phyloP scores from a whole-genome alignment of 805 yeast genomes.

The Torulaspora quercuum region DNA sequence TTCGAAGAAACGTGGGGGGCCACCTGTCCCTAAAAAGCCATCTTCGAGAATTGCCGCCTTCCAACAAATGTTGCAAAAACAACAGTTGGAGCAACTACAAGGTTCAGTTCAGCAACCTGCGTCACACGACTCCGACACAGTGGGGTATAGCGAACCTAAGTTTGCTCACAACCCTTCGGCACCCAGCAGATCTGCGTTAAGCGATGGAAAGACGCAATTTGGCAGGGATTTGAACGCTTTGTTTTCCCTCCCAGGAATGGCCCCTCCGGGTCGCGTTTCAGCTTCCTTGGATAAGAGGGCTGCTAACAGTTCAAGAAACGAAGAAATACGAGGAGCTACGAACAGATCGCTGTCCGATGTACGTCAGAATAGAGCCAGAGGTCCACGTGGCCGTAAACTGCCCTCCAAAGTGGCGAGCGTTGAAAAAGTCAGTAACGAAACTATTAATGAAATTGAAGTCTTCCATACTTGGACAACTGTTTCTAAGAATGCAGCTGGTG shows the following conservation, averaged over 20 bases:
- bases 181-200: conserved; percentile 8
- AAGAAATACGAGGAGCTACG: conserved; percentile 3
- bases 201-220: conserved; percentile 40
- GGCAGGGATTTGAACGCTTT: conserved; percentile 59
- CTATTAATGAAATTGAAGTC: conserved; percentile 21
- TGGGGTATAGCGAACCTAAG: conserved; percentile 21
- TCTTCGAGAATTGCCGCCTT: conserved; percentile 78
- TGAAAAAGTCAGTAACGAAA: conserved; percentile 27
- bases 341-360: conserved; percentile 9
- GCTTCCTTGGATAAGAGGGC: conserved; percentile 22
- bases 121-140: conserved; percentile 25
- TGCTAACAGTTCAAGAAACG: conserved; percentile 5
- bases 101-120: conserved; percentile 43
- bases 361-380: conserved; percentile 49
- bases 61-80: conserved; percentile 65
- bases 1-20: conserved; percentile 28
- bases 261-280: conserved; percentile 35
- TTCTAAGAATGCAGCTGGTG: too few relatives aligned
- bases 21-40: conserved; percentile 72
- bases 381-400: conserved; percentile 69
- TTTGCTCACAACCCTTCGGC: conserved; percentile 1
- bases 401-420: conserved; percentile 51
- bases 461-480: conserved; percentile 26
- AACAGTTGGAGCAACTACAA: conserved; percentile 50
- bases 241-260: conserved; percentile 55